Evolutionary conservation across 441 rosid species (phyloP).

Genomic region (Isatis lusitanica): DNA sequence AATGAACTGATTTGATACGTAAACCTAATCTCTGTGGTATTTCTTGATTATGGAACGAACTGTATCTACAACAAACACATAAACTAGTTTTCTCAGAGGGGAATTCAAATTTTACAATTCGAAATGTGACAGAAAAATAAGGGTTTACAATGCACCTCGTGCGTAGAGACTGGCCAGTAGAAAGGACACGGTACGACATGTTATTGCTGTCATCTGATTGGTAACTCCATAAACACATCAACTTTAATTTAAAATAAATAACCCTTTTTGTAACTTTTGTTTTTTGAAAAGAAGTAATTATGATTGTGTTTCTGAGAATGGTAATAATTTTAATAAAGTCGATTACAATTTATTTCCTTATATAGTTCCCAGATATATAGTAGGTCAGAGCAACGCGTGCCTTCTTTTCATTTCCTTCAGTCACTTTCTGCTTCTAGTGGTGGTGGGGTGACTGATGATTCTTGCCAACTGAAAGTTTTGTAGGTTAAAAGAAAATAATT

Average conservation of each 20-base stretch:
- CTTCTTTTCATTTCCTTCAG: conserved; percentile 15
- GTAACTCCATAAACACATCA: conserved; percentile 1
- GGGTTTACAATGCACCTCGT: conserved; percentile 24
- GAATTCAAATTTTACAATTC: conserved; percentile 28
- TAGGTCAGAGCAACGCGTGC: conserved; percentile 33
- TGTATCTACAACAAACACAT: not conserved
- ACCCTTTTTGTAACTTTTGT: not conserved
- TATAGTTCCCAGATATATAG: conserved; percentile 24
- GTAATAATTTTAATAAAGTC: conserved; percentile 32
- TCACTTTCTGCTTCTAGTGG: conserved; percentile 28
- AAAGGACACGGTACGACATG: conserved; percentile 26
- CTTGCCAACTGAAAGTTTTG: not conserved
- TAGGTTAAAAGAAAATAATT: not conserved
- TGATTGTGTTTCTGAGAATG: conserved; percentile 36
- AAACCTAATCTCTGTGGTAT: not conserved
- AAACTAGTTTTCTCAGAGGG: not conserved
- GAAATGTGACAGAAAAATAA: not conserved
- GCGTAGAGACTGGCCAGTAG: conserved; percentile 26
- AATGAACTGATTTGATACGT: not conserved
- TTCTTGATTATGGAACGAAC: not conserved
- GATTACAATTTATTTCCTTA: conserved; percentile 34
- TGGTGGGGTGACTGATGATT: not conserved
- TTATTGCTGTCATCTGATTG: conserved; percentile 17
- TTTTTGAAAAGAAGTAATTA: conserved; percentile 23
- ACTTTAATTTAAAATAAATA: conserved; percentile 28